Evolutionary conservation across 2,329 filamentous ascomycete genomes (phyloP).

Genomic region (Dactylellina leptospora): DNA sequence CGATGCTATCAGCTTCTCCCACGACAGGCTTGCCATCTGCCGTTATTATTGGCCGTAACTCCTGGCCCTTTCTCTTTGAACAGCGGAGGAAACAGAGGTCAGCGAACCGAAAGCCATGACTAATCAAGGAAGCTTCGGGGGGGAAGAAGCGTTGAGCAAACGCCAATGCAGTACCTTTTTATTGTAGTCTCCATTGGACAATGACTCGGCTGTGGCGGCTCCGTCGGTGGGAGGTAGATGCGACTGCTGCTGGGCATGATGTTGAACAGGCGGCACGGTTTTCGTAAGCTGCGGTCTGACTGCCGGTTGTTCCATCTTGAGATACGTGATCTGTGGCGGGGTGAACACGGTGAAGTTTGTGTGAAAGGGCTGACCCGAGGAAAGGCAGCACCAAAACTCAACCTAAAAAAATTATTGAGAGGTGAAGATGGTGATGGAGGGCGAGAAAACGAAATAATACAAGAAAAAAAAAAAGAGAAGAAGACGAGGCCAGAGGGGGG

Average conservation of each 20-base stretch:
- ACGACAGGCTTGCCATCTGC: constrained; percentile 51
- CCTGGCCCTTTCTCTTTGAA: constrained; percentile 52
- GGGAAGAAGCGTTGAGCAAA: neutral
- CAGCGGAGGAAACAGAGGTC: constrained; percentile 34
- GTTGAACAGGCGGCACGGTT: constrained; percentile 53
- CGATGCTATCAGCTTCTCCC: constrained; percentile 49
- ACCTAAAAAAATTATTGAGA: constrained; percentile 20
- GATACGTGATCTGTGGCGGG: constrained; percentile 53
- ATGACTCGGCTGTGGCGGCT: constrained; percentile 22
- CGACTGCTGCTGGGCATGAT: constrained; percentile 40
- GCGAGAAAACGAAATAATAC: constrained; percentile 5
- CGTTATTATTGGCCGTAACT: constrained; percentile 51
- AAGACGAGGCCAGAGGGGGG: neutral
- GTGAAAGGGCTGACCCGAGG: constrained; percentile 37
- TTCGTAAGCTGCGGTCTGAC: constrained; percentile 54
- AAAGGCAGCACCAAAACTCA: constrained; percentile 50
- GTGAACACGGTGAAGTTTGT: constrained; percentile 52
- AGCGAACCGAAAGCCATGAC: constrained; percentile 13
- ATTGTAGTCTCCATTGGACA: constrained; percentile 48
- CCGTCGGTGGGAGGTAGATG: constrained; percentile 25
- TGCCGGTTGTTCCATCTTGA: constrained; percentile 53
- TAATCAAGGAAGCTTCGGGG: neutral
- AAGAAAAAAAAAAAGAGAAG: constrained; percentile 3
- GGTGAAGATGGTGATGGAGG: neutral
- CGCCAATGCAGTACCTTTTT: constrained; percentile 45